phyloP scores from a whole-genome alignment of 768 basidiomycete genomes.

The Boletus vermiculosoides region DNA sequence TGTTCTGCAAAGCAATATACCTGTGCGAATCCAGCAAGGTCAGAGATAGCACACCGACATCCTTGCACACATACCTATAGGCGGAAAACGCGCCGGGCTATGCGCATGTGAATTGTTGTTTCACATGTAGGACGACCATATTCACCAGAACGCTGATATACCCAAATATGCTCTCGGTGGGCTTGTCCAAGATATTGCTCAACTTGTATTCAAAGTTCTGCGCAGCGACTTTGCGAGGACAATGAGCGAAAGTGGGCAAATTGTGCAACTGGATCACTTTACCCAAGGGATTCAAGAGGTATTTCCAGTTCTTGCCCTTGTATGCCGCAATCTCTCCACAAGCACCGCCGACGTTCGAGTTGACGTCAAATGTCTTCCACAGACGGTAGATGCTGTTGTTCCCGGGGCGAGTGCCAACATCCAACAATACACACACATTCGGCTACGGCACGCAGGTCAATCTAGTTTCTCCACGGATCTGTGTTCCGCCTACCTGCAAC shows the following conservation, averaged over 20 bases:
- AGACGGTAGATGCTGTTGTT: slow-evolving; percentile 88
- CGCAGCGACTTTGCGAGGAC: slow-evolving; percentile 62
- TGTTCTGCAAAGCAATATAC: slow-evolving; percentile 87
- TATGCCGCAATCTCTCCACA: slow-evolving; percentile 96
- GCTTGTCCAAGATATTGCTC: slow-evolving; percentile 87
- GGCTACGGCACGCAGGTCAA: slow-evolving; percentile 45
- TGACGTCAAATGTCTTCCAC: slow-evolving; percentile 93
- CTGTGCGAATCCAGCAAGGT: slow-evolving; percentile 30
- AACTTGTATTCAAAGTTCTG: slow-evolving; percentile 97
- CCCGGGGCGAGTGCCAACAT: slow-evolving; percentile 90
- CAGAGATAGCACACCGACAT: neutral
- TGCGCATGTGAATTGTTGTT: slow-evolving; percentile 9
- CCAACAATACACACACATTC: slow-evolving; percentile 88
- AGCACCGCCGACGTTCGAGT: slow-evolving; percentile 91
- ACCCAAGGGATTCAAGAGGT: slow-evolving; percentile 83
- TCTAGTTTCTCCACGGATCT: neutral
- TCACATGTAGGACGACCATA: neutral
- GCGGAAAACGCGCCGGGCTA: slow-evolving; percentile 95
- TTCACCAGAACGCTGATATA: slow-evolving; percentile 90
- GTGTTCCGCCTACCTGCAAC: slow-evolving; percentile 58
- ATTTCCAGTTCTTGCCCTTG: slow-evolving; percentile 87
- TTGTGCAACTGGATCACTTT: slow-evolving; percentile 17
- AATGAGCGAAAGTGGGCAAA: neutral
- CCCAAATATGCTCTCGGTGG: slow-evolving; percentile 87
- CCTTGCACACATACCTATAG: slow-evolving; percentile 48